These are phyloP conservation scores for Maudiozyma turicensis DNA, from an alignment of 805 yeast species.

Conservation along the genomic window DNA sequence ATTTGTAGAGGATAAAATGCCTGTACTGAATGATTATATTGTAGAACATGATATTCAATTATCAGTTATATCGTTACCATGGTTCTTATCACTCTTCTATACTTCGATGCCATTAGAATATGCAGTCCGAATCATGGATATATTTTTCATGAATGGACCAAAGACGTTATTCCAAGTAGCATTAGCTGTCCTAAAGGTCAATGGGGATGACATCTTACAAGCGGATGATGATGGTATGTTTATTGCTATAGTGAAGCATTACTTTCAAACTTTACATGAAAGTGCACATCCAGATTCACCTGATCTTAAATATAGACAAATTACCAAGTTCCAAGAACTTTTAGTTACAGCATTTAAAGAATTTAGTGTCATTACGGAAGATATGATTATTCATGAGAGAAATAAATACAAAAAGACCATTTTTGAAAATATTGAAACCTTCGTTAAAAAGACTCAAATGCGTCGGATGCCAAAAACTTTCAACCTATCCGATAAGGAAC, in stretches of 20 bases:
- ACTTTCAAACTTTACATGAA: constrained; percentile 67
- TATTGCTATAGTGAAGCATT: constrained; percentile 73
- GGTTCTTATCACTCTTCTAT: constrained; percentile 87
- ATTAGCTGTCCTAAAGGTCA: constrained; percentile 76
- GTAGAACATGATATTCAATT: constrained; percentile 74
- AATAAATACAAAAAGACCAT: constrained; percentile 65
- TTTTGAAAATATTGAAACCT: constrained; percentile 75
- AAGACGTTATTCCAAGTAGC: constrained; percentile 87
- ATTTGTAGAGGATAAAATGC: constrained; percentile 82
- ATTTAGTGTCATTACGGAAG: constrained; percentile 71
- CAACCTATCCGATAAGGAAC: constrained; percentile 45
- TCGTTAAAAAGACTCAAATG: constrained; percentile 85
- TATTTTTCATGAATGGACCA: constrained; percentile 83
- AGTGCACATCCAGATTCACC: constrained; percentile 67
- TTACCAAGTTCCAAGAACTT: constrained; percentile 81
- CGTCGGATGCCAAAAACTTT: constrained; percentile 73
- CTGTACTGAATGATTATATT: constrained; percentile 78
- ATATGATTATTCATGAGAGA: constrained; percentile 58
- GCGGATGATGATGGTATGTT: constrained; percentile 91
- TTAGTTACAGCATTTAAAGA: constrained; percentile 89
- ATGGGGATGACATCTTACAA: constrained; percentile 71
- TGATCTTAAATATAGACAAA: constrained; percentile 51
- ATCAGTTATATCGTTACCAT: constrained; percentile 87
- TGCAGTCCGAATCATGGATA: constrained; percentile 86
- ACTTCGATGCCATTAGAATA: constrained; percentile 91